phyloP scores from a whole-genome alignment of 768 basidiomycete species.

The Suillus alpinus region DNA sequence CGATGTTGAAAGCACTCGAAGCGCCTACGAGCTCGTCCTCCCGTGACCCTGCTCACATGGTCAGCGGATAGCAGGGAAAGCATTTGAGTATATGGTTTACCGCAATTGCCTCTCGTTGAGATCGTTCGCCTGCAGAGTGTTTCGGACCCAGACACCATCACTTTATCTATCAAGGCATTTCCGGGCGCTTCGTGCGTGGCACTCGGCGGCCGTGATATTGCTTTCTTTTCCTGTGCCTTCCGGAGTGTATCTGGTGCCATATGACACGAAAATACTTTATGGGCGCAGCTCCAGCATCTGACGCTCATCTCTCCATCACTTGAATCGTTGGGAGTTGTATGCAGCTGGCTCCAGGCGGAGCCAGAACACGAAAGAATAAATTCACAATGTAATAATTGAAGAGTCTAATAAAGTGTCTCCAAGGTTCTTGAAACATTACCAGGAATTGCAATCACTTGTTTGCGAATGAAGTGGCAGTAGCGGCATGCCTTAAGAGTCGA shows the following conservation, averaged over 20 bases:
- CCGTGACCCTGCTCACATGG: slow-evolving; percentile 24
- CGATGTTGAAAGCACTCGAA: slow-evolving; percentile 24
- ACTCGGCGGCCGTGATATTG: slow-evolving; percentile 21
- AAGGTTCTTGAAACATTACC: background rate
- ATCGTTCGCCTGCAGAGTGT: slow-evolving; percentile 26
- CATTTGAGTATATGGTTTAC: slow-evolving; percentile 16
- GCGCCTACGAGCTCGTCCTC: slow-evolving; percentile 31
- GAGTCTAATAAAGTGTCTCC: background rate
- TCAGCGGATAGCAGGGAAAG: slow-evolving; percentile 20
- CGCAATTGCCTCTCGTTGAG: slow-evolving; percentile 24
- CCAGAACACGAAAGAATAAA: background rate
- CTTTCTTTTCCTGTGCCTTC: slow-evolving; percentile 17
- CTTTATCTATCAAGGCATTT: slow-evolving; percentile 25
- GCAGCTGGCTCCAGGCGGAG: background rate
- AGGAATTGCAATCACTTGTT: background rate
- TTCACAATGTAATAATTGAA: background rate
- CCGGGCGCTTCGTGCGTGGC: slow-evolving; percentile 16
- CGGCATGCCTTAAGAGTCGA: background rate
- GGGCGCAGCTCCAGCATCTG: background rate
- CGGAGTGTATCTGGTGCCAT: background rate
- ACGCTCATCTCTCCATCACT: background rate
- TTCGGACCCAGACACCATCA: slow-evolving; percentile 21
- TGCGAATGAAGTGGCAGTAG: background rate
- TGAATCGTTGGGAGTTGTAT: background rate
- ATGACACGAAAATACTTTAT: background rate